Base-by-base conservation (phyloP, 2,329 filamentous ascomycete genomes). In the Exophiala spinifera region DNA sequence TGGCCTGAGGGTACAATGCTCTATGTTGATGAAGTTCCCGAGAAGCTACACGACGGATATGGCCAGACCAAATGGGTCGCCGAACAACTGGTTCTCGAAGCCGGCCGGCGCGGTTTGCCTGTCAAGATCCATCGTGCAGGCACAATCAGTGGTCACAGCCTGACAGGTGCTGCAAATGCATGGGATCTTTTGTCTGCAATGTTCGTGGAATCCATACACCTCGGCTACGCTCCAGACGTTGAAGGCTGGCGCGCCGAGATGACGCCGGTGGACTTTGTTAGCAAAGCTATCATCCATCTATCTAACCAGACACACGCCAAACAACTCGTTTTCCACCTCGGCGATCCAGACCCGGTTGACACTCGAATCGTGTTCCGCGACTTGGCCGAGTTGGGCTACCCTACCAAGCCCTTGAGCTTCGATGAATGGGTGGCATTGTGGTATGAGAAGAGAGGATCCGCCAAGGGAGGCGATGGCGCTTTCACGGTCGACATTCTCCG, bases 41-140 rank as follows among this genome's bases (percentile, higher is more conserved):
- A 76, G 40, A 86, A 86, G 67, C 74, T 91, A 4, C 72, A 80
- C 1, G 87, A 90, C 64, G 87, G 87, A 1, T 91, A 91, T 59
- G 86, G 87, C 0, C 87, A 90, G 69, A 89, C 87, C 0, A 91
- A 91, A 66, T 91, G 88, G 87, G 87, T 88, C 25, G 87, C 87
- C 2, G 87, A 91, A 67, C 83, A 87, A 67, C 82, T 91, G 2
- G 84, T 89, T 7, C 76, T 82, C 10, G 85, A 89, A 65, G 87
- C 88, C 8, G 80, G 79, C 21, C 79, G 80, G 21, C 81, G 87
- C 34, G 87, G 87, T 8, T 73, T 91, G 28, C 86, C 86, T 0
- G 83, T 87, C 23, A 81, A 83, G 63, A 85, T 91, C 36, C 83
- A 88, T 62, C 84, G 87, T 5, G 84, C 85, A 0, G 87, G 87